phyloP scores from a whole-genome alignment of 2,329 filamentous ascomycete genomes.

The Cordyceps cateniannulata region DNA sequence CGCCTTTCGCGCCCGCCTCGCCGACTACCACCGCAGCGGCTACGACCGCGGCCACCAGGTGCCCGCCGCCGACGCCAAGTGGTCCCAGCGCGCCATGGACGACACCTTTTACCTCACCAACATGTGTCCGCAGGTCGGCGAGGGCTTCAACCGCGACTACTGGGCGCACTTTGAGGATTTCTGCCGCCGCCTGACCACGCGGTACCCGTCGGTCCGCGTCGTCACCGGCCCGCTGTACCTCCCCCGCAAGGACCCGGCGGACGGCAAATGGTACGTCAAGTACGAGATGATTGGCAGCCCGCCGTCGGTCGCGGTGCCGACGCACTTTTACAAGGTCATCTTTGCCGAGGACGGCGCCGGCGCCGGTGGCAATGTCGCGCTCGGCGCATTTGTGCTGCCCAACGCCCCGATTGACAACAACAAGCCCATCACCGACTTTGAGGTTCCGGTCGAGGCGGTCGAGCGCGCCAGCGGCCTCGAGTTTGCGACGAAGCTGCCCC shows the following conservation, averaged over 20 bases:
- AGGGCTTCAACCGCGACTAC: conserved; percentile 98
- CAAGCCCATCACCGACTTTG: conserved; percentile 84
- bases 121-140: conserved; percentile 97
- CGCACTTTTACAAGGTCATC: conserved; percentile 99
- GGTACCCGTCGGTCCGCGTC: conserved; percentile 81
- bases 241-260: conserved; percentile 69
- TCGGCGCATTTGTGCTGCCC: conserved; percentile 91
- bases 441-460: conserved; percentile 87
- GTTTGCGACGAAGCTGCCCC: conserved; percentile 75
- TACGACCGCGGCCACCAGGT: conserved; percentile 97
- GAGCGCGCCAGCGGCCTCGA: conserved; percentile 89
- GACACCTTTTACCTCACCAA: conserved; percentile 89
- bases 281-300: conserved; percentile 96
- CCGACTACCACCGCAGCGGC: conserved; percentile 91
- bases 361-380: conserved; percentile 65
- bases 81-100: conserved; percentile 91
- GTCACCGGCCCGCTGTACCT: conserved; percentile 93
- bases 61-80: conserved; percentile 91
- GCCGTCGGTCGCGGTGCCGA: conserved; percentile 91
- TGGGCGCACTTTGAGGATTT: conserved; percentile 99
- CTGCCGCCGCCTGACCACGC: conserved; percentile 72
- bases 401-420: conserved; percentile 84
- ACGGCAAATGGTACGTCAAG: conserved; percentile 90
- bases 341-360: conserved; percentile 76
- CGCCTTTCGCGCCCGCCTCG: conserved; percentile 81